Base-by-base conservation (phyloP, 139 green algal species). In the Tetratostichococcus sp. region DNA sequence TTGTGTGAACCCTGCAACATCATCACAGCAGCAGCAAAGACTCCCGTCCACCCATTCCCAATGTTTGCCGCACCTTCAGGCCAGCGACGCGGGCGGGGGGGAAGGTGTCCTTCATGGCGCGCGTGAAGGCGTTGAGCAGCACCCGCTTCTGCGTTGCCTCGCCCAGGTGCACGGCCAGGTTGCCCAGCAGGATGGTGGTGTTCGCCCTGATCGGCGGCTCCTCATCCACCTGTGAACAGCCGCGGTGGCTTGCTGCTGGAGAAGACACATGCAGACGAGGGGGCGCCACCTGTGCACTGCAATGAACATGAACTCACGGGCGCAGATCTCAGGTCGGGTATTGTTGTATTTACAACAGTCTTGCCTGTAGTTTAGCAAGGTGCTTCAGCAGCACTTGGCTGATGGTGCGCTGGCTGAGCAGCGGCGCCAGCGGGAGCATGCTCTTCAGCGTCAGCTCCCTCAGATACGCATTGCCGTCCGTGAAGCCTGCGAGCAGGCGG, bases 141-240 rank as follows among this genome's bases (percentile, higher is more conserved):
- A 98, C 92, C 22, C 91, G 82, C 78, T 90, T 91, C 76, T 83
- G 85, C 25, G 90, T 89, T 21, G 90, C 79, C 31, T 97, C 91
- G 22, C 85, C 84, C 4, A 99, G 85, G 80, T 94, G 81, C 25
- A 72, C 32, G 0, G 95, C 95, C 42, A 99, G 88, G 86, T 95
- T 98, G 78, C 95, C 94, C 68, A 99, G 88, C 72, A 97, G 86
- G 43, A 99, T 96, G 25, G 95, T 99, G 30, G 95, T 98, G 88
- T 99, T 99, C 81, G 95, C 95, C 21, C 95, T 89, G 77, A 99
- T 99, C 42, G 89, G 90, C 4, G 95, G 83, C 85, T 99, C 93
- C 75, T 97, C 89, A 76, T 99, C 95, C 25, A 98, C 90, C 89
- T 97, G 88, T 23, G 72, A n/a, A n/a, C n/a, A n/a, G n/a, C n/a